Base-by-base conservation (phyloP, 306 rosid genomes). In the Ormosia emarginata region DNA sequence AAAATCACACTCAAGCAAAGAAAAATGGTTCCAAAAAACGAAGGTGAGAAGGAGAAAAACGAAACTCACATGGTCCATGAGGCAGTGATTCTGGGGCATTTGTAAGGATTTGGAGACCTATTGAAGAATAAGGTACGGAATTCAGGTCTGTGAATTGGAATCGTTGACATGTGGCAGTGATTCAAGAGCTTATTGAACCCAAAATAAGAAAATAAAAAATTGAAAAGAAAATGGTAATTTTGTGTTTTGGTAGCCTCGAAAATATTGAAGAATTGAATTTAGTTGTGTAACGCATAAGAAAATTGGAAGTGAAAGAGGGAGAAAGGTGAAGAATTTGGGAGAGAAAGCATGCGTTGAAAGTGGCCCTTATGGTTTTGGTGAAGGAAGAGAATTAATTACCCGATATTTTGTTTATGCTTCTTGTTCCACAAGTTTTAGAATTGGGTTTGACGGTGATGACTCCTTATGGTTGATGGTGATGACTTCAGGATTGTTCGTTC, bases 51-150 rank as follows among this genome's bases (percentile, higher is more conserved):
- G 1, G 13, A 36, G 17, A 69, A 14, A 17, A 30, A 17, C 12
- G 75, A 68, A 67, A 90, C 92, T 93, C 82, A 93, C 97, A 91
- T 85, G 46, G 72, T 81, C 86, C 84, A 75, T 29, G 86, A 69
- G 17, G 85, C 71, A 50, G 41, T 2, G 18, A 68, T 73, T 80
- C 80, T 81, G 24, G 46, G 73, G 70, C 63, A 63, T 78, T 86
- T 89, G 63, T 2, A 57, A 33, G 39, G 71, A 13, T 30, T 74
- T 2, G 73, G 72, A 73, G 72, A 70, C 52, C 86, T 73, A 44
- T 59, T 81, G 53, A 65, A 86, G 18, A 86, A 58, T 46, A 85
- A 81, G 56, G 83, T 71, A 67, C 55, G 82, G 18, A 88, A 80
- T 39, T 87, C 74, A 66, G 88, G 87, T 74, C 83, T 82, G 32